Base-by-base conservation (phyloP, 441 rosid genomes). In the Jatropha multifida region DNA sequence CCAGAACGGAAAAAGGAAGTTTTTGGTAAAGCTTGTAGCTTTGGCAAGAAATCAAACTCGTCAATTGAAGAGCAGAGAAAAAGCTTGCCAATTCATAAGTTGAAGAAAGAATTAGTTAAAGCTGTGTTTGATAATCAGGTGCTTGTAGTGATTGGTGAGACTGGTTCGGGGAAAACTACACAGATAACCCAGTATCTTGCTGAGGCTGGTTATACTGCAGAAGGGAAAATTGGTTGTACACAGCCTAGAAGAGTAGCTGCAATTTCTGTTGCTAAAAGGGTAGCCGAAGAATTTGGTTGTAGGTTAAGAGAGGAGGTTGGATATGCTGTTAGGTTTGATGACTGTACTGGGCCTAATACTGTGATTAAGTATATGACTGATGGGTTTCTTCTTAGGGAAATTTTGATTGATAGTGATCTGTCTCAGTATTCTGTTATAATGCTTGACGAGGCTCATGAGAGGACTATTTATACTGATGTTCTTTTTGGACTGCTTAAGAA, bases 401-500 rank as follows among this genome's bases (percentile, higher is more conserved):
- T 92, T 77, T 76, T 92, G 70, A 82, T 82, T 44, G 94, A 92
- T 69, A 91, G 81, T 46, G 83, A 84, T 76, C 90, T 88, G 23
- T 88, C 97, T 20, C 94, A 88, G 40, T 89, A 90, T 77, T 90
- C 94, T 5, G 90, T 90, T 17, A 69, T 92, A 64, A 90, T 89
- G 92, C 93, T 92, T 80, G 96, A 89, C 49, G 97, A 93, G 81
- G 98, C 98, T 74, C 98, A 92, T 59, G 97, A 93, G 89, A 84
- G 98, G 79, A 90, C 95, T 70, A 89, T 87, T 49, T 85, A 89
- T 84, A 92, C 97, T 49, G 98, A 92, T 86, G 93, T 90, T 52
- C 88, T 92, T 67, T 90, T 93, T 79, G 94, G 94, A 70, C 82
- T 92, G 40, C 90, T 93, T 27, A 92, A 93, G 82, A 85, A 89